Percentiles rank a stretch among this genome's conserved stretches.
These are phyloP conservation scores for Annona squamosa DNA, from an alignment of 164 flowering plant species.

Conservation along the genomic window DNA sequence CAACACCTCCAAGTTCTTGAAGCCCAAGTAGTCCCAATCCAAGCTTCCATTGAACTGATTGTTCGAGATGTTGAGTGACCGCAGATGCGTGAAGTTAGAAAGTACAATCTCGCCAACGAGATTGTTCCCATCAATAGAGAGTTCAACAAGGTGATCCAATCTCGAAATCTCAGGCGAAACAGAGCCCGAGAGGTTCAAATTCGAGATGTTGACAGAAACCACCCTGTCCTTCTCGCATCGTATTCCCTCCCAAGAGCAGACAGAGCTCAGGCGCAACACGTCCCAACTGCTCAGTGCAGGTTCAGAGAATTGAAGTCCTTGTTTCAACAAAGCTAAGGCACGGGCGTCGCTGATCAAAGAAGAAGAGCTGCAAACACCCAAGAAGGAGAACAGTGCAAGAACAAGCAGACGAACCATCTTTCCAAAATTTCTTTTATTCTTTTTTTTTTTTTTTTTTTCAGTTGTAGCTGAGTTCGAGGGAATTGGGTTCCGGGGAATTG, in stretches of 20 bases:
- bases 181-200: conserved; percentile 51
- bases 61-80: conserved; percentile 64
- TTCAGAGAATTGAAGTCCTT: conserved; percentile 40
- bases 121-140: conserved; percentile 75
- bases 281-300: conserved; percentile 45
- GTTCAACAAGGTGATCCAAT: conserved; percentile 44
- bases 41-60: conserved; percentile 60
- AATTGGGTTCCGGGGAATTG: conserved; percentile 26
- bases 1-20: conserved; percentile 49
- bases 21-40: conserved; percentile 68
- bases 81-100: conserved; percentile 32
- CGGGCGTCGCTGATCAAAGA: conserved; percentile 49
- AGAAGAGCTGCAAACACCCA: conserved; percentile 26
- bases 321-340: conserved; percentile 46
- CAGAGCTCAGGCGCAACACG: conserved; percentile 39
- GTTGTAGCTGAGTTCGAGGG: conserved; percentile 12
- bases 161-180: conserved; percentile 39
- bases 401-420: conserved; percentile 35
- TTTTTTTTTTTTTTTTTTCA: conserved; percentile 5
- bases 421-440: not conserved
- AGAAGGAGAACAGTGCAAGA: conserved; percentile 41
- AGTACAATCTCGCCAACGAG: conserved; percentile 54
- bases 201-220: conserved; percentile 51
- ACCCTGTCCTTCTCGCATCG: conserved; percentile 48
- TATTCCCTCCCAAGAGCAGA: conserved; percentile 79